Evolutionary conservation across 345 rosid species (phyloP).

Genomic region (Lepidium sativum): DNA sequence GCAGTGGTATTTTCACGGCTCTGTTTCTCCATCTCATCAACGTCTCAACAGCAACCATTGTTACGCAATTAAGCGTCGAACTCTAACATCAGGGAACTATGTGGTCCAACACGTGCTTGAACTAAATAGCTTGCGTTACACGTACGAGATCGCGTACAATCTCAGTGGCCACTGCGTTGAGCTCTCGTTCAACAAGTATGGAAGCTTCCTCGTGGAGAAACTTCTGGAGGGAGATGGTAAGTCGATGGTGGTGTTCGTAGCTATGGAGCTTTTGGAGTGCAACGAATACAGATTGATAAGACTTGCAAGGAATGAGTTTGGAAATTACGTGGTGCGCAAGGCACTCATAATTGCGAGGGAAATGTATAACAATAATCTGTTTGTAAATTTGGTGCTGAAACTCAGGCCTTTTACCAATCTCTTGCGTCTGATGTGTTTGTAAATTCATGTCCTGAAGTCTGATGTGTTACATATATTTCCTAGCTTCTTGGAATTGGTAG

Average conservation of each 20-base stretch:
- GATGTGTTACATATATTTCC: too few relatives aligned
- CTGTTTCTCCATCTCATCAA: too few relatives aligned
- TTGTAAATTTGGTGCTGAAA: neutral
- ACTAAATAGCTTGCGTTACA: neutral
- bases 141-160: neutral
- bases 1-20: too few relatives aligned
- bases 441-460: too few relatives aligned
- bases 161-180: neutral
- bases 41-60: too few relatives aligned
- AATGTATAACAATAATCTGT: neutral
- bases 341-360: neutral
- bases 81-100: conserved; percentile 6
- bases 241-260: neutral
- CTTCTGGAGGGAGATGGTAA: neutral
- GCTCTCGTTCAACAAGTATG: neutral
- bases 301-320: neutral
- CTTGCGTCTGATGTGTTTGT: too few relatives aligned
- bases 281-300: neutral
- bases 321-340: neutral
- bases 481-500: too few relatives aligned
- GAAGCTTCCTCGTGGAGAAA: neutral
- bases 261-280: neutral
- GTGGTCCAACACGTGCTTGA: conserved; percentile 7
- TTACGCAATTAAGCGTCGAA: too few relatives aligned
- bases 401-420: neutral